A percentile compares a stretch with the other conserved stretches of the same genome.
These are phyloP conservation scores for Suhomyces sp. DNA, from an alignment of 805 yeast genomes.

Conservation along the genomic window DNA sequence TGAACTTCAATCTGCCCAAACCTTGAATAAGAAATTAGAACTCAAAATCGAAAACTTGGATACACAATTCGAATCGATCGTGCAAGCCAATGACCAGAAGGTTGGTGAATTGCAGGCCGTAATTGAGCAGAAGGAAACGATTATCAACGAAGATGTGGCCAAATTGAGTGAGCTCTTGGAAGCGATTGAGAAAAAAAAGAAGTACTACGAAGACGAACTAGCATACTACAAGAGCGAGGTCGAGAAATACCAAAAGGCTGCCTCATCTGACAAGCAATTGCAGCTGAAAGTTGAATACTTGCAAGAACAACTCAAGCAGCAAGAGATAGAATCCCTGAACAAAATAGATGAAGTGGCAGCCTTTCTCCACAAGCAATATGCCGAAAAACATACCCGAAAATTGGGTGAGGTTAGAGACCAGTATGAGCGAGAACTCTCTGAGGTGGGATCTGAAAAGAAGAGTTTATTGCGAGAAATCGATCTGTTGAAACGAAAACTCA, in stretches of 20 bases:
- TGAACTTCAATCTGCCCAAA: slow-evolving; percentile 8
- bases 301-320: slow-evolving; percentile 25
- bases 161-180: slow-evolving; percentile 29
- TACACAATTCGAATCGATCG: slow-evolving; percentile 24
- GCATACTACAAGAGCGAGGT: slow-evolving; percentile 10
- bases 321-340: slow-evolving; percentile 50
- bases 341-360: slow-evolving; percentile 63
- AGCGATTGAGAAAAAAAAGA: slow-evolving; percentile 15
- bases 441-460: slow-evolving; percentile 10
- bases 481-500: slow-evolving; percentile 14
- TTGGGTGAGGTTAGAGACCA: slow-evolving; percentile 51
- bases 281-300: slow-evolving; percentile 15
- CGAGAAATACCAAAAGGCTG: slow-evolving; percentile 11
- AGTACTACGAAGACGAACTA: slow-evolving; percentile 11
- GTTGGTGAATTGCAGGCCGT: slow-evolving; percentile 5
- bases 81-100: slow-evolving; percentile 2
- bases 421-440: slow-evolving; percentile 12
- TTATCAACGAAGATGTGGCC: slow-evolving; percentile 28
- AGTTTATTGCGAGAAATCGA: slow-evolving; percentile 11
- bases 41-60: slow-evolving; percentile 22
- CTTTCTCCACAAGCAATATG: slow-evolving; percentile 68
- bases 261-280: slow-evolving; percentile 6
- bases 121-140: slow-evolving; percentile 26
- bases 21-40: slow-evolving; percentile 3
- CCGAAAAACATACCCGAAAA: slow-evolving; percentile 74